Base-by-base conservation (phyloP, 2,329 filamentous ascomycete genomes). In the Cyphellophora europaea region DNA sequence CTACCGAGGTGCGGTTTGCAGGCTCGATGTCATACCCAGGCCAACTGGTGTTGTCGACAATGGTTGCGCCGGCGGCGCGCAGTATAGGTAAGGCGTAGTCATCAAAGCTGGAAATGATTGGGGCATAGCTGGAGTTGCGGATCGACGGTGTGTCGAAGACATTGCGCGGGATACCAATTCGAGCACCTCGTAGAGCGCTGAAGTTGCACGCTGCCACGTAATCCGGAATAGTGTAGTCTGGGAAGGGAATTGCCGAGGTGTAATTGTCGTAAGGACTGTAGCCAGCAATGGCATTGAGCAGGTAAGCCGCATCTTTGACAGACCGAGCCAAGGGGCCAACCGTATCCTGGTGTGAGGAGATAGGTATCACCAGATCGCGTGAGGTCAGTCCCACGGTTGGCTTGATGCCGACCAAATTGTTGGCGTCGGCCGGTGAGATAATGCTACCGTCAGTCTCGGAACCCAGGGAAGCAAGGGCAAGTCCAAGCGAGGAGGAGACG, bases 391-490 rank as follows among this genome's bases (percentile, higher is more conserved):
- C 79, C 2, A 81, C 72, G 0, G 76, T 79, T 1, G 78, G 75
- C 50, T 78, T 79, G 52, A 84, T 76, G 2, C 75, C 79, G 1
- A 81, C 77, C 2, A 82, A 52, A 37, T 78, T 79, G 57, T 73
- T 80, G 4, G 59, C 49, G 27, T 57, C 48, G 30, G 51, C 49
- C 0, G 80, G 79, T 6, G 63, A 65, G 3, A 81, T 50, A 35
- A 84, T 80, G 12, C 71, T 78, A 3, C 78, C 79, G 40, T 66
- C 65, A 0, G 79, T 82, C 54, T 79, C 79, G 0, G 77, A 73
- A 5, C 78, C 78, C 2, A 83, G 51, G 4, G 69, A 49, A 5
- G 69, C 76, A 33, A 71, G 57, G 1, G 74, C 71, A 2, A 82
- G 62, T 1, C 76, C 77, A 14, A 82, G 55, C 17, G 69, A 71